Base-by-base conservation (phyloP, 1,284 basidiomycete genomes). In the Ganoderma boninense region DNA sequence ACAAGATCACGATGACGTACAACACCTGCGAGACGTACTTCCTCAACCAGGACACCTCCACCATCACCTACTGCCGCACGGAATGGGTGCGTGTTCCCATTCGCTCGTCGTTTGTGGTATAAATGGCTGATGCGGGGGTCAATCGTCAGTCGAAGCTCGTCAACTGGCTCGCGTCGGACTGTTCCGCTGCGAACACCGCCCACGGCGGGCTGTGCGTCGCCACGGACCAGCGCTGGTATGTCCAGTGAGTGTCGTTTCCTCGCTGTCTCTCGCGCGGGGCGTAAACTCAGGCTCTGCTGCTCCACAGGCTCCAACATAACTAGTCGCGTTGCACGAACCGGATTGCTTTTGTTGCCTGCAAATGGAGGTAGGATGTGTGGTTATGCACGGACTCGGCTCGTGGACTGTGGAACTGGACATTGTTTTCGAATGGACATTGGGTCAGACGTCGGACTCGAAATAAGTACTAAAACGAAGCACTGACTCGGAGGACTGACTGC, bases 131-230 rank as follows among this genome's bases (percentile, higher is more conserved):
- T 49, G 18, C 8, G 13, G 23, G 20, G 7, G 16, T 11, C 13
- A n/a, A 6, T 6, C 5, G 23, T 14, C 46, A 67, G 72, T 66
- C 69, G 10, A 66, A 66, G 38, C 75, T 85, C 59, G 74, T 86
- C 35, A 80, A 85, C 69, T 84, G 79, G 60, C 77, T 86, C 35
- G 83, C 86, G 0, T 79, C 78, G 26, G 85, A 84, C 74, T 87
- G 85, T 72, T 84, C 85, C 72, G 78, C 84, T 0, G 77, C 81
- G 3, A 82, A 86, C 79, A 87, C 86, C 69, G 84, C 85, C 4
- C 85, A 86, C 69, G 86, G 86, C 8, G 86, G 86, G 1, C 78
- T 83, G 63, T 87, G 86, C 71, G 83, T 86, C 35, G 83, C 85
- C 13, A 77, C 70, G 49, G 81, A 87, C 73, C 82, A 85, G 73